Percentiles rank a stretch among this genome's conserved stretches.
Evolutionary conservation across 108 stramenopile species (phyloP).

Genomic region (Cyclotella baltica): DNA sequence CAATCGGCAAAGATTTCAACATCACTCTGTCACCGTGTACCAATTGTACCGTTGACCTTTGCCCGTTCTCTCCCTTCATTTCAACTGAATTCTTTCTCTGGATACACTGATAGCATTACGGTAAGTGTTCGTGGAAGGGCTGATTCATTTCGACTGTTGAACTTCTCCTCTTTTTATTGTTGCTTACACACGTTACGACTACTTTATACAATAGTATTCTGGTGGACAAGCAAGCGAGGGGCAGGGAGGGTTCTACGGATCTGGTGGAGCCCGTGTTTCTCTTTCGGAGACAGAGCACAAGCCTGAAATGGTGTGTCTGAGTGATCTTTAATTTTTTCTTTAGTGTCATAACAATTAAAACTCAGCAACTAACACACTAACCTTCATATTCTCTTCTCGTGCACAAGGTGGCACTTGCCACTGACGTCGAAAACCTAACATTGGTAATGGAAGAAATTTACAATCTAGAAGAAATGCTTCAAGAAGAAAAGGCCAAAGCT

Average conservation of each 20-base stretch:
- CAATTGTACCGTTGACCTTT: background rate
- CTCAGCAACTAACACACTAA: background rate
- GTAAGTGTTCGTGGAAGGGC: slow-evolving; percentile 11
- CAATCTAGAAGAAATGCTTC: slow-evolving; percentile 55
- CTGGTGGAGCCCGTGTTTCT: slow-evolving; percentile 68
- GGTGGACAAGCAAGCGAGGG: slow-evolving; percentile 80
- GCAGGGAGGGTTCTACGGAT: slow-evolving; percentile 82
- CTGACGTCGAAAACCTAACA: slow-evolving; percentile 63
- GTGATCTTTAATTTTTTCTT: too few relatives aligned
- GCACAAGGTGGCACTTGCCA: slow-evolving; percentile 50
- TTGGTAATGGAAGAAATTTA: slow-evolving; percentile 67
- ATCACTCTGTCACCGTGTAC: background rate
- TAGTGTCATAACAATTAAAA: too few relatives aligned
- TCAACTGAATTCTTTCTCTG: slow-evolving; percentile 16
- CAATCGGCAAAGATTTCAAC: background rate
- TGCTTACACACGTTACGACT: background rate
- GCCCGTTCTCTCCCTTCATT: background rate
- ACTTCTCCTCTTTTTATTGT: background rate
- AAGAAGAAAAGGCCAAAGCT: slow-evolving; percentile 38
- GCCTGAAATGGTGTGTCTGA: slow-evolving; percentile 46
- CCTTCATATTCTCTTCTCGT: background rate
- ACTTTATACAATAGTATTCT: slow-evolving; percentile 49
- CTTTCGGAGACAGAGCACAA: slow-evolving; percentile 48
- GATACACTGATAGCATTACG: slow-evolving; percentile 40
- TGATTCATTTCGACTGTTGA: background rate